phyloP scores from a whole-genome alignment of 1,284 basidiomycete species.

The Malassezia arunalokei region DNA sequence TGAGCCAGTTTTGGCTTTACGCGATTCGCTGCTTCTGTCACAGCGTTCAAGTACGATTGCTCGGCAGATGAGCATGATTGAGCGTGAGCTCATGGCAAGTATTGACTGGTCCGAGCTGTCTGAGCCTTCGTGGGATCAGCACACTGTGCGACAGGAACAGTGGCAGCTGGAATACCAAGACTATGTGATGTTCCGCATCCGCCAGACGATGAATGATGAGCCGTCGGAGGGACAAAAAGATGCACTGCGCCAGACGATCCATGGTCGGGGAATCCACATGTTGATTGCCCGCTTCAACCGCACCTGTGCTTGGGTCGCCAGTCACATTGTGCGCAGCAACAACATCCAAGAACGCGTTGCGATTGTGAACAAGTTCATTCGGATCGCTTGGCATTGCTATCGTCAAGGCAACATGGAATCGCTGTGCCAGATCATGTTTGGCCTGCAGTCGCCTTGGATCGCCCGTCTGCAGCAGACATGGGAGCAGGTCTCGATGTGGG shows the following conservation, averaged over 20 bases:
- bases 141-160: conserved; percentile 6
- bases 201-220: neutral
- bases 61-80: conserved; percentile 7
- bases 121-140: conserved; percentile 14
- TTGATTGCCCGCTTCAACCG: conserved; percentile 78
- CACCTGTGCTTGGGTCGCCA: conserved; percentile 66
- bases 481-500: conserved; percentile 60
- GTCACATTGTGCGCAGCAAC: conserved; percentile 55
- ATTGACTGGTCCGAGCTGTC: conserved; percentile 7
- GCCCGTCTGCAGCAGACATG: conserved; percentile 60
- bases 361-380: conserved; percentile 67
- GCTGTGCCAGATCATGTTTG: conserved; percentile 67
- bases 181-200: conserved; percentile 8
- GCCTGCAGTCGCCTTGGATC: conserved; percentile 63
- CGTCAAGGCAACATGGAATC: conserved; percentile 66
- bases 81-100: conserved; percentile 1
- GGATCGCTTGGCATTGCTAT: conserved; percentile 81
- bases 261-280: conserved; percentile 46
- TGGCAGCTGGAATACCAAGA: conserved; percentile 18
- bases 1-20: neutral
- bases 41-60: conserved; percentile 12
- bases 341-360: conserved; percentile 54
- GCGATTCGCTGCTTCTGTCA: conserved; percentile 6
- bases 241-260: neutral
- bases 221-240: neutral